Evolutionary conservation across 139 green algal genomes (phyloP).

Genomic region (Astrephomene gubernaculifera): DNA sequence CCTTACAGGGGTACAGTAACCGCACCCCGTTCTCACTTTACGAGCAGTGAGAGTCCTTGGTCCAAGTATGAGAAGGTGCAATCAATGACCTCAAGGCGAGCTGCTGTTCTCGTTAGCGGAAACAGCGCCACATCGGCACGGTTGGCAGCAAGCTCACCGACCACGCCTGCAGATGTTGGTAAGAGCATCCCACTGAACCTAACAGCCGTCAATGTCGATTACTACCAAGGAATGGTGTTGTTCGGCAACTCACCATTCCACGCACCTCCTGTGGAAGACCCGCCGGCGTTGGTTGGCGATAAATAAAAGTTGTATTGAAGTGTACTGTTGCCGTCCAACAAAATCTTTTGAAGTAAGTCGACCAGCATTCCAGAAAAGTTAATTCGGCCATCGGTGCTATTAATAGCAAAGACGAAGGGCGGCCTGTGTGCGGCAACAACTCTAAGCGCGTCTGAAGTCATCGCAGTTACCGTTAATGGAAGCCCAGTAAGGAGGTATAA

Average conservation of each 20-base stretch:
- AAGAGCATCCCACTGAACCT: not conserved
- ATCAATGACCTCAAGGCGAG: constrained; percentile 22
- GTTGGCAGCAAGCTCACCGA: constrained; percentile 27
- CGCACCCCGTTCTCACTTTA: too few species aligned
- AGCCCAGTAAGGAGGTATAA: too few species aligned
- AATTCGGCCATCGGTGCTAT: not conserved
- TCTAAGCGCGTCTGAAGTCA: not conserved
- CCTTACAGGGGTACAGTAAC: too few species aligned
- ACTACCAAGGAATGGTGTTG: not conserved
- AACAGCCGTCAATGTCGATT: not conserved
- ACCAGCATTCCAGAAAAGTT: not conserved
- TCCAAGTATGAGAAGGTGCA: constrained; percentile 35
- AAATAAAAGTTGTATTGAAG: not conserved
- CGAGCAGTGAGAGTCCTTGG: not conserved
- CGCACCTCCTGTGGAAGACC: not conserved
- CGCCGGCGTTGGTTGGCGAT: constrained; percentile 6
- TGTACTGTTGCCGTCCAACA: not conserved
- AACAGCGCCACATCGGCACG: constrained; percentile 49
- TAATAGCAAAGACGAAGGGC: constrained; percentile 2
- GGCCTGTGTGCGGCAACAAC: constrained; percentile 26
- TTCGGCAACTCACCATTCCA: not conserved
- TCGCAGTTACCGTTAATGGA: too few species aligned
- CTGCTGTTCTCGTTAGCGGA: constrained; percentile 43
- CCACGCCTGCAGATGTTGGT: constrained; percentile 10
- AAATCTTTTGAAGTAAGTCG: constrained; percentile 1